Evolutionary conservation across 2,329 filamentous ascomycete genomes (phyloP), one percentile per base, ranked within the genome.

Genomic region (Pseudogymnoascus sp.): DNA sequence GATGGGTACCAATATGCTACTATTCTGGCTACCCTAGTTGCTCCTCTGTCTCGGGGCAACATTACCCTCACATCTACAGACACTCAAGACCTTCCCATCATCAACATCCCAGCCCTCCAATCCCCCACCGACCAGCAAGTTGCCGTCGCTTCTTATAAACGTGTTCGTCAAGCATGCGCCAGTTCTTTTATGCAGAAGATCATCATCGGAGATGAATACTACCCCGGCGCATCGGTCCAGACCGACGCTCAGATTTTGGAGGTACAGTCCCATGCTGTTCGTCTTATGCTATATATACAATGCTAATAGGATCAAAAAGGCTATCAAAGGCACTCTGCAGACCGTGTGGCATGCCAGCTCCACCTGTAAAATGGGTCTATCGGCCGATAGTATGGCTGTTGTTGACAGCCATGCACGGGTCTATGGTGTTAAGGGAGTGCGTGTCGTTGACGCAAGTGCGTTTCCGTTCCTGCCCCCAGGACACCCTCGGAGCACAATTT

Each of bases 391-490:
- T 16, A 66, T 64, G 5, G 91, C 95, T n/a, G 90, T 93, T 14
- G 38, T 65, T 3, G 87, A 93, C 72, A 81, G 82, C 18, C 79
- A 87, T 71, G 77, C 95, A 65, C 87, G 84, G 77, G 79, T 95
- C 40, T 81, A 84, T 36, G 90, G 89, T 1, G 77, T 93, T 68
- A 83, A 85, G 78, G 85, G 84, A 59, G 76, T 93, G 66, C 83
- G 90, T 63, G 90, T 95, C 68, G 89, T 89, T 1, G 90, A 95
- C 73, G 90, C 91, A 0, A 89, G 90, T 71, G 83, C 95, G 63
- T 93, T 95, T 79, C 91, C 91, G 0, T 88, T 89, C 68, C 93
- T 76, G 25, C 70, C 73, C 6, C 76, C 77, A 2, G 77, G 77
- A 3, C 77, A 79, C 69, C 76, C 76, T 4, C 74, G 76, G 67